Evolutionary conservation across 78 protist species (phyloP).

Genomic region (Dictyostelium discoideum): DNA sequence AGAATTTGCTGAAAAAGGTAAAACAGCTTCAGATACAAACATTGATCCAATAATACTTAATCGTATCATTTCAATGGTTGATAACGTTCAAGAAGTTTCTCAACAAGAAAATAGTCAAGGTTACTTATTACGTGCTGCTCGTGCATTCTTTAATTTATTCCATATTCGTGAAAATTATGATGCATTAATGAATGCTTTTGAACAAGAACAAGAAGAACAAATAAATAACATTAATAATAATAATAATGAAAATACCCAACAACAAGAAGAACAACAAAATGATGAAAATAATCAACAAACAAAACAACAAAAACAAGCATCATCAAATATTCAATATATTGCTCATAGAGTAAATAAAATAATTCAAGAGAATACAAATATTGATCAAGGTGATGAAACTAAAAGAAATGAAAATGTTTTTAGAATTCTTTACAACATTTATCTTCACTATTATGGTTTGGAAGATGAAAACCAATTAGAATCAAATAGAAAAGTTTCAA

Average conservation of each 20-base stretch:
- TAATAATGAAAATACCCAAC: background rate
- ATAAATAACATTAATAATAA: background rate
- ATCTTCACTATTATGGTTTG: background rate
- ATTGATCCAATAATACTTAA: background rate
- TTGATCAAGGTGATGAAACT: background rate
- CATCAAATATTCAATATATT: background rate
- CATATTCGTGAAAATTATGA: slow-evolving; percentile 10
- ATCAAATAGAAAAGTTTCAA: background rate
- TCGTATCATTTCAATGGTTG: background rate
- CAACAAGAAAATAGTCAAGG: background rate
- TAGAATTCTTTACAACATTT: background rate
- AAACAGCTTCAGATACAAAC: background rate
- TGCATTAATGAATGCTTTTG: background rate
- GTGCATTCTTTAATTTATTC: background rate
- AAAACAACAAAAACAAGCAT: background rate
- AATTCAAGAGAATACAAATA: background rate
- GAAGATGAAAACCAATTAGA: slow-evolving; percentile 17
- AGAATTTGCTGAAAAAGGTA: background rate
- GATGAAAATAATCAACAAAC: background rate
- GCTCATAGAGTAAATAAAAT: background rate
- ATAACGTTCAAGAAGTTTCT: background rate
- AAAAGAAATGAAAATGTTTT: slow-evolving; percentile 1
- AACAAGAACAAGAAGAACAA: background rate
- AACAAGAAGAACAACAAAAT: background rate
- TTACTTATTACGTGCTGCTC: background rate